Conservation (phyloP, 306 rosid species). For the Boehmeria nivea region DNA sequence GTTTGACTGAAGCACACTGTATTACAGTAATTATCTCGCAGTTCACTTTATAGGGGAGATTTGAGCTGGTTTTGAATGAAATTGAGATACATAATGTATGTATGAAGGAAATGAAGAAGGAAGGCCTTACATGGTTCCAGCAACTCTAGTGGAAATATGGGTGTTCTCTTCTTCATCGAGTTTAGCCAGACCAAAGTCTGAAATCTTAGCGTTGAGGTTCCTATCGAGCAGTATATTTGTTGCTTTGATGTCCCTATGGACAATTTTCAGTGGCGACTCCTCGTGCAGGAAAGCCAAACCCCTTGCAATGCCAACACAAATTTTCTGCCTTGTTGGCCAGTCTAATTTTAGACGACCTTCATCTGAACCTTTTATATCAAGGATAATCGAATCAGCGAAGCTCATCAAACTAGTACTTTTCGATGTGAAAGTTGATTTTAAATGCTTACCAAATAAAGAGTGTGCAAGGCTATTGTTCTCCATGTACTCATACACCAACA, state of each 20-base stretch:
- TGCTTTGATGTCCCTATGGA: conserved; percentile 70
- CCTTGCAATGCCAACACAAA: conserved; percentile 61
- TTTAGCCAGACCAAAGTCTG: conserved; percentile 57
- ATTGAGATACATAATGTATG: too few species aligned
- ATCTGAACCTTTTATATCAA: neutral
- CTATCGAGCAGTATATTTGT: conserved; percentile 47
- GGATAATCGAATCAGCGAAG: neutral
- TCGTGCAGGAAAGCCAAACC: conserved; percentile 62
- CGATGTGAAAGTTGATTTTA: too few species aligned
- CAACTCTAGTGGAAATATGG: conserved; percentile 46
- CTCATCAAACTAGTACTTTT: too few species aligned
- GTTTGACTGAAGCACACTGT: too few species aligned
- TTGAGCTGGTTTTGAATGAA: too few species aligned
- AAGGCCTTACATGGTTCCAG: conserved; percentile 46
- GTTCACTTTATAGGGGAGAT: too few species aligned
- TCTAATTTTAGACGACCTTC: conserved; percentile 26
- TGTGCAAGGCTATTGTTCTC: conserved; percentile 61
- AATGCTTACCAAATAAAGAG: conserved; percentile 39
- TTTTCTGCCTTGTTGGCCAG: conserved; percentile 50
- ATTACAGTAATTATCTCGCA: too few species aligned
- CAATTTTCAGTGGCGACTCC: conserved; percentile 56
- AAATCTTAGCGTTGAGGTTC: conserved; percentile 44
- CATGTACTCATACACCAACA: conserved; percentile 67
- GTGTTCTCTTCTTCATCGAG: conserved; percentile 44
- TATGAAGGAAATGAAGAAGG: too few species aligned